A percentile compares a stretch with the other conserved stretches of the same genome.
Evolutionary conservation across 768 basidiomycete species (phyloP).

Genomic region (Tubosaeta sp.): DNA sequence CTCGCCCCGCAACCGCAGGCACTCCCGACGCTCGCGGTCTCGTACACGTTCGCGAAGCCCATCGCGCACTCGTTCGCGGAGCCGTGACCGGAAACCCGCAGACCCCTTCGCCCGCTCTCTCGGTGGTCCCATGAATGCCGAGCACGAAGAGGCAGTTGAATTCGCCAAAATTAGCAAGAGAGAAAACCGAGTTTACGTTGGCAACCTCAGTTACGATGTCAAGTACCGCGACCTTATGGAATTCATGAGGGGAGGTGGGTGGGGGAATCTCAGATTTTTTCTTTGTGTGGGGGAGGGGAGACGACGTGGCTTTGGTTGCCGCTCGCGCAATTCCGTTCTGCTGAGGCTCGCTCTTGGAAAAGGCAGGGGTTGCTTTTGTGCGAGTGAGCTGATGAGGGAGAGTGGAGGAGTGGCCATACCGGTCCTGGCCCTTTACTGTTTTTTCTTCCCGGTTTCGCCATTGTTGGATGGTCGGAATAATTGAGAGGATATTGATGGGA

Average conservation of each 20-base stretch:
- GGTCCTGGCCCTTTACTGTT: constrained; percentile 38
- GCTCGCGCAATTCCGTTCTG: constrained; percentile 32
- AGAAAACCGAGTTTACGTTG: constrained; percentile 98
- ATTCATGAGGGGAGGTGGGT: constrained; percentile 99
- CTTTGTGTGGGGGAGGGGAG: constrained; percentile 36
- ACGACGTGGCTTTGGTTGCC: constrained; percentile 20
- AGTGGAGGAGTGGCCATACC: constrained; percentile 27
- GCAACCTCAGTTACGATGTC: constrained; percentile 98
- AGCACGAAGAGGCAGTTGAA: constrained; percentile 90
- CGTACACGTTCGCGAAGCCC: constrained; percentile 59
- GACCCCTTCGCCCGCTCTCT: constrained; percentile 77
- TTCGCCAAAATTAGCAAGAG: constrained; percentile 95
- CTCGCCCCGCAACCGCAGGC: constrained; percentile 54
- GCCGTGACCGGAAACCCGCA: constrained; percentile 54
- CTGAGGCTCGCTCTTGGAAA: constrained; percentile 33
- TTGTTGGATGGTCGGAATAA: constrained; percentile 50
- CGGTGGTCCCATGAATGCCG: constrained; percentile 85
- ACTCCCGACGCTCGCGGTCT: constrained; percentile 55
- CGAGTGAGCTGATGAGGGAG: constrained; percentile 37
- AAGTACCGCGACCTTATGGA: constrained; percentile 98
- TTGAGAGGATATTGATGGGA: constrained; percentile 91
- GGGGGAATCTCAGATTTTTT: constrained; percentile 69
- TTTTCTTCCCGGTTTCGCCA: constrained; percentile 38
- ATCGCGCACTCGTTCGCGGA: constrained; percentile 47
- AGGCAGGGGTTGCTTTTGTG: constrained; percentile 29